Conservation (phyloP, 805 yeast species). For the Debaryomyces hansenii region DNA sequence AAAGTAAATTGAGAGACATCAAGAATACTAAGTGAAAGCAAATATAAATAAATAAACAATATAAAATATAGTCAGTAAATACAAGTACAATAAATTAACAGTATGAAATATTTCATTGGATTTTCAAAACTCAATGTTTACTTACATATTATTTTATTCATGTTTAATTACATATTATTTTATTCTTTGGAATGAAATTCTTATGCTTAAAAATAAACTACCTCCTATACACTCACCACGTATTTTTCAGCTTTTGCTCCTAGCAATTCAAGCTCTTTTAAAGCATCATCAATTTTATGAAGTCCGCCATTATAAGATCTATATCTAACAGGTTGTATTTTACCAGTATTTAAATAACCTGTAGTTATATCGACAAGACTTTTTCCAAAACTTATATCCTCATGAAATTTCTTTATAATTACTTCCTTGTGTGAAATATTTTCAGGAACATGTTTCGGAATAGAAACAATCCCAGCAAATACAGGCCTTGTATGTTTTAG, state of each 20-base stretch:
- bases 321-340: conserved; percentile 32
- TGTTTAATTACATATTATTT: no score
- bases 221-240: conserved; percentile 23
- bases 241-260: conserved; percentile 48
- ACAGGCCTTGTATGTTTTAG: conserved; percentile 3
- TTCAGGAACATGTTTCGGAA: conserved; percentile 22
- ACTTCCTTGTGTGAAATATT: conserved; percentile 31
- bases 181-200: no score
- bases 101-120: no score
- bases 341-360: conserved; percentile 22
- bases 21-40: no score
- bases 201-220: no score
- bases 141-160: no score
- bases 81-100: no score
- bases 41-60: no score
- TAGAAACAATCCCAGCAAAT: conserved; percentile 42
- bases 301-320: conserved; percentile 36
- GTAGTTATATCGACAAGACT: conserved; percentile 33
- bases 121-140: no score
- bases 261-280: conserved; percentile 35
- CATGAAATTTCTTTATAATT: conserved; percentile 44
- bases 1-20: conserved; percentile 6
- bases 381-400: conserved; percentile 37
- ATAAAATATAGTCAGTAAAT: no score
- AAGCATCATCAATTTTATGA: conserved; percentile 31